These are phyloP conservation scores for Luffa acutangula DNA, from an alignment of 306 rosid species.

Conservation along the genomic window DNA sequence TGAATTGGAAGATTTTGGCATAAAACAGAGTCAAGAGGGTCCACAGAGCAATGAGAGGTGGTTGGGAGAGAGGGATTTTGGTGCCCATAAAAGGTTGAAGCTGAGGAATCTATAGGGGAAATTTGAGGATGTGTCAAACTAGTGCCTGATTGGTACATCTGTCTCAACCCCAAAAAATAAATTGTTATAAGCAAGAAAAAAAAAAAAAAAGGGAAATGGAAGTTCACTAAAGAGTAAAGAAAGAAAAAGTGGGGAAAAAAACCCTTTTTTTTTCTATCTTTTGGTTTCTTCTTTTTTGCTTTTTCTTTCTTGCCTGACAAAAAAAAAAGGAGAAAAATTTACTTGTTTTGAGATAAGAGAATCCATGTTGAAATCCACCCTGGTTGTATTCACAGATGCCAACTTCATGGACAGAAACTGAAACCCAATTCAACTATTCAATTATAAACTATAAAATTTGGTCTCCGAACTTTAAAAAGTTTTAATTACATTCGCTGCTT, in stretches of 20 bases:
- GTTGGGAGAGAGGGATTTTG: conserved; percentile 39
- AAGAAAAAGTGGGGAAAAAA: not conserved
- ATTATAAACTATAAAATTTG: not conserved
- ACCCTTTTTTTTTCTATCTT: not conserved
- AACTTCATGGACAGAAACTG: conserved; percentile 97
- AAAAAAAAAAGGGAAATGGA: not conserved
- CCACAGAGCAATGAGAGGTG: conserved; percentile 33
- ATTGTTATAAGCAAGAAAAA: not conserved
- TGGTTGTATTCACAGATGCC: conserved; percentile 68
- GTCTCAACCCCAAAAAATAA: conserved; percentile 21
- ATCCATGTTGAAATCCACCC: conserved; percentile 63
- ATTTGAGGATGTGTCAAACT: conserved; percentile 40
- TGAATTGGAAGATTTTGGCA: conserved; percentile 55
- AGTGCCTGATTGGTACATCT: conserved; percentile 61
- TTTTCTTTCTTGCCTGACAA: not conserved
- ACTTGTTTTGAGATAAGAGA: conserved; percentile 70
- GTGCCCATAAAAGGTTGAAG: conserved; percentile 54
- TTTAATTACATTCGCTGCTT: not conserved
- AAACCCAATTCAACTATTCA: not conserved
- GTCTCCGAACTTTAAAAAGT: not conserved
- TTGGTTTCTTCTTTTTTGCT: not conserved
- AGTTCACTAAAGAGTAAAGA: conserved; percentile 1
- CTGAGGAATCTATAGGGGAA: conserved; percentile 65
- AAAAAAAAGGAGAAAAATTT: conserved; percentile 14
- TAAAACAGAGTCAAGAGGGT: conserved; percentile 44